Percentiles rank a stretch among this genome's conserved stretches.
phyloP scores from a whole-genome alignment of 164 flowering plant species.

The Macadamia tetraphylla region DNA sequence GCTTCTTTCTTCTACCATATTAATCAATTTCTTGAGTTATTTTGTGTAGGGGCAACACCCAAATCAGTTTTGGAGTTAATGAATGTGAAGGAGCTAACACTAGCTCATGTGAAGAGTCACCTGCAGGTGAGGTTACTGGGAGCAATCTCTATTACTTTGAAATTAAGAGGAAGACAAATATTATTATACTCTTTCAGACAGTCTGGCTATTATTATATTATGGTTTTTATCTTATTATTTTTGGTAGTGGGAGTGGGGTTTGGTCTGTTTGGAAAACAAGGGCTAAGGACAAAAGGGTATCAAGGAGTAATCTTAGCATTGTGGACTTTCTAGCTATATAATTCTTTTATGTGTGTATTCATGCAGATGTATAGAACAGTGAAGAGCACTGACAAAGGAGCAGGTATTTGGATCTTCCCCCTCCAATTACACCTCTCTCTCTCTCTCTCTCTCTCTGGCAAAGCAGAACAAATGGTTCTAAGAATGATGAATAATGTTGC shows the following conservation, averaged over 20 bases:
- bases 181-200: background rate
- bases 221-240: conserved; percentile 11
- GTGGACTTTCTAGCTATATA: conserved; percentile 12
- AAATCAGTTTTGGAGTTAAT: conserved; percentile 85
- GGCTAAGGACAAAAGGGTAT: conserved; percentile 28
- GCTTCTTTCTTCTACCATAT: background rate
- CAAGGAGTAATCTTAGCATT: conserved; percentile 26
- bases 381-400: conserved; percentile 70
- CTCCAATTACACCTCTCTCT: background rate
- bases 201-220: conserved; percentile 4
- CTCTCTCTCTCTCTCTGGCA: conserved; percentile 17
- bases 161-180: conserved; percentile 2
- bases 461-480: conserved; percentile 27
- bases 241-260: conserved; percentile 25
- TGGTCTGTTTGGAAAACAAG: conserved; percentile 6
- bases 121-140: conserved; percentile 53
- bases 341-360: conserved; percentile 13
- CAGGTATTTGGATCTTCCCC: conserved; percentile 51
- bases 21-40: background rate
- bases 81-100: conserved; percentile 94
- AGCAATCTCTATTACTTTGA: conserved; percentile 13
- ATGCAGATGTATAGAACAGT: conserved; percentile 82
- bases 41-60: conserved; percentile 76
- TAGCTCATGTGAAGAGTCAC: conserved; percentile 94
- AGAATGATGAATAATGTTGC: conserved; percentile 26